Base-by-base conservation (phyloP, 257 asterid species). In the Plantago ovata region DNA sequence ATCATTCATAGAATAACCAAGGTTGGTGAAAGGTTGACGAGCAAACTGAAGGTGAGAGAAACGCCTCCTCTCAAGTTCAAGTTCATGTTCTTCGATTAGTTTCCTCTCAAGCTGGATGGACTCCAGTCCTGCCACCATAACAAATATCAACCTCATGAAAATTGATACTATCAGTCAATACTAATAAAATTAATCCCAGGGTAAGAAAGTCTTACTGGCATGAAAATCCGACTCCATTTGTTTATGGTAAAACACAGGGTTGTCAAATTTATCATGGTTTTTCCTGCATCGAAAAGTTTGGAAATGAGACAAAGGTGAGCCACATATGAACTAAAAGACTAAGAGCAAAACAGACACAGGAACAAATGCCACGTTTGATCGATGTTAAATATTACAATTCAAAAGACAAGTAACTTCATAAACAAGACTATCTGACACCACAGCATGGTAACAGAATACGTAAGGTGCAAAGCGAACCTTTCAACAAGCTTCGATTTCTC, bases 401-500 rank as follows among this genome's bases (percentile, higher is more conserved):
- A 21, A 49, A 49, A 49, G 4, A 23, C 21, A 24, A 49, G 36
- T 15, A 49, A 21, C 24, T 48, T 50, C 38, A 50, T 13, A 50
- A 19, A 50, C 28, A 10, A 22, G n/a, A 50, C 7, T 32, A 50
- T 56, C 7, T 53, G 45, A 47, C 18, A 38, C 39, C 38, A 11
- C 21, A 44, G 38, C 23, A 24, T 23, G 7, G 16, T 19, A 52
- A 46, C 8, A 13, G 6, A 58, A 12, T 44, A 38, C 3, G 51
- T 23, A 47, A 50, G 61, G 46, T 10, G 28, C 47, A 36, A 39
- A 55, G 13, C 58, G 43, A 53, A 84, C 96, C 92, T 82, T 41
- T 86, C 95, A 1, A 70, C 60, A 48, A 70, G 78, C 77, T 86
- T 86, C 6, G 84, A 56, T 72, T 91, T 91, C 63, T 91, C 98